These are phyloP conservation scores for Spergularia azorica DNA, from an alignment of 179 eudicot genomes.

Conservation along the genomic window DNA sequence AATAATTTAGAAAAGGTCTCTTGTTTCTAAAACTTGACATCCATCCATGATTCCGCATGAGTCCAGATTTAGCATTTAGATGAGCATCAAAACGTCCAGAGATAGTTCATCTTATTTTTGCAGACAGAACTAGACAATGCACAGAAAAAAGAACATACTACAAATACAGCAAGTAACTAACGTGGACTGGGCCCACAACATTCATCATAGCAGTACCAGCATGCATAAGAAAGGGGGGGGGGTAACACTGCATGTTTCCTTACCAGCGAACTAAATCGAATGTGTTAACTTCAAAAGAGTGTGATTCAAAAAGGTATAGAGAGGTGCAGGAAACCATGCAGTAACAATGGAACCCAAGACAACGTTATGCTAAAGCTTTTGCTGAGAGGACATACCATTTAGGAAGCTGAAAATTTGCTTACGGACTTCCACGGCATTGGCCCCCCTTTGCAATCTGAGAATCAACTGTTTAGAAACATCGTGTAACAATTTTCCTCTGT, in stretches of 20 bases:
- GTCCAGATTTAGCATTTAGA: background rate
- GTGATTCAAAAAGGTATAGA: background rate
- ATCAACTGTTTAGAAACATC: slow-evolving; percentile 62
- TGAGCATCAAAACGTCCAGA: background rate
- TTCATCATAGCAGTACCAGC: background rate
- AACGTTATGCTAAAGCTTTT: background rate
- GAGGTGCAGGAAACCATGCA: background rate
- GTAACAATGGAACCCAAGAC: background rate
- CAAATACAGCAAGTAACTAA: background rate
- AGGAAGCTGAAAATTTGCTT: slow-evolving; percentile 62
- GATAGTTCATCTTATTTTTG: background rate
- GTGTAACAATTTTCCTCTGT: slow-evolving; percentile 71
- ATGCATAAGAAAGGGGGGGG: background rate
- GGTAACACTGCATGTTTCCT: background rate
- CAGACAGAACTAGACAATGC: background rate
- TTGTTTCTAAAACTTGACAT: too few relatives aligned
- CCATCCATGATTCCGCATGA: too few relatives aligned
- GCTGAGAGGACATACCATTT: slow-evolving; percentile 47
- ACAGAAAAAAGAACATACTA: background rate
- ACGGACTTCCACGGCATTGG: slow-evolving; percentile 59
- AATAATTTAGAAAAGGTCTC: too few relatives aligned
- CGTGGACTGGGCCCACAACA: background rate
- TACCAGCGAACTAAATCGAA: background rate
- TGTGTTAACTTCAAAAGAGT: background rate
- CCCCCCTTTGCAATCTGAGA: slow-evolving; percentile 57